These are phyloP conservation scores for Cadophora gregata DNA, from an alignment of 2,329 filamentous ascomycete genomes.

Conservation along the genomic window DNA sequence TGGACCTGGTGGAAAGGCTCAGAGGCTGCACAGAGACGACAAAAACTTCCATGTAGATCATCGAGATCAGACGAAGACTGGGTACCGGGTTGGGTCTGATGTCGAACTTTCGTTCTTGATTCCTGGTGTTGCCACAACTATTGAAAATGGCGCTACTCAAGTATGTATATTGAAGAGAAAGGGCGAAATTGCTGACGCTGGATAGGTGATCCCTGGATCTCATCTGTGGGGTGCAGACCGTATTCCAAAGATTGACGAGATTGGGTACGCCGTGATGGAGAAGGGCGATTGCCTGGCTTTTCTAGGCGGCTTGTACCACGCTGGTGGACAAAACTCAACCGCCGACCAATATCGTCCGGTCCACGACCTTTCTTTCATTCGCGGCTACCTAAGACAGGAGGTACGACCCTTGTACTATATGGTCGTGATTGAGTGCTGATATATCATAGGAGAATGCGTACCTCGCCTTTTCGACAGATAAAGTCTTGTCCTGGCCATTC, in stretches of 20 bases:
- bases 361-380: slow-evolving; percentile 30
- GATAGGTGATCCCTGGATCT: slow-evolving; percentile 28
- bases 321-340: slow-evolving; percentile 28
- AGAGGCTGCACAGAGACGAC: slow-evolving; percentile 31
- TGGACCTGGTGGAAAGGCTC: slow-evolving; percentile 32
- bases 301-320: slow-evolving; percentile 29
- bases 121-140: slow-evolving; percentile 29
- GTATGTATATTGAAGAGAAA: slow-evolving; percentile 5
- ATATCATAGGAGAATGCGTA: slow-evolving; percentile 31
- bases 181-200: not conserved
- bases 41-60: slow-evolving; percentile 32
- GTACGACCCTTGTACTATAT: not conserved
- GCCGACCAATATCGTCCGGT: slow-evolving; percentile 28
- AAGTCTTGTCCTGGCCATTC: slow-evolving; percentile 34
- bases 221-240: slow-evolving; percentile 30
- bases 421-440: not conserved
- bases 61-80: slow-evolving; percentile 28
- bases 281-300: slow-evolving; percentile 27
- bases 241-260: slow-evolving; percentile 24
- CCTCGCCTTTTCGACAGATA: slow-evolving; percentile 31
- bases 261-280: slow-evolving; percentile 26
- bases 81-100: slow-evolving; percentile 29
- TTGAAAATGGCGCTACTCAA: slow-evolving; percentile 31
- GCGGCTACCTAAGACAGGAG: slow-evolving; percentile 29
- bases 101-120: slow-evolving; percentile 29